A percentile compares a stretch with the other conserved stretches of the same genome.
These are phyloP conservation scores for Crotalaria pallida DNA, from an alignment of 306 rosid genomes.

Conservation along the genomic window DNA sequence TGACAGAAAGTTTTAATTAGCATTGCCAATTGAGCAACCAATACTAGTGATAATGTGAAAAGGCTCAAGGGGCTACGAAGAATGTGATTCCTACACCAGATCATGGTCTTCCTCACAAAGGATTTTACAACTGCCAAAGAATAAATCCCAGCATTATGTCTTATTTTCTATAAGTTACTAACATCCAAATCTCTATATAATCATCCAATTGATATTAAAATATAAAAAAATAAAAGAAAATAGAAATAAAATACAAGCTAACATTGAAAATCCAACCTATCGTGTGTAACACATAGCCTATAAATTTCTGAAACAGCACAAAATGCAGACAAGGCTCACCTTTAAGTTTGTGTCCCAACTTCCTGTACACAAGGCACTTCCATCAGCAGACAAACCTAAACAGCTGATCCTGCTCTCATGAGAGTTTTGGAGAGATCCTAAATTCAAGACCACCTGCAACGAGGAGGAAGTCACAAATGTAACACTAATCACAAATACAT, in stretches of 20 bases:
- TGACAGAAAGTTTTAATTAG: not conserved
- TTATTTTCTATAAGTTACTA: not conserved
- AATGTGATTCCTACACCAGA: not conserved
- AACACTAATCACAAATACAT: conserved; percentile 2
- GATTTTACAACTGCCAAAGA: not conserved
- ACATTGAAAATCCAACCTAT: not conserved
- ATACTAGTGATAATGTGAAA: not conserved
- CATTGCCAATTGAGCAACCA: not conserved
- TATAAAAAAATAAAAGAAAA: not conserved
- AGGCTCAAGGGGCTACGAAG: not conserved
- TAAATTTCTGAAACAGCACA: not conserved
- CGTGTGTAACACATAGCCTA: not conserved
- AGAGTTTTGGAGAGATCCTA: conserved; percentile 86
- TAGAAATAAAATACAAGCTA: not conserved
- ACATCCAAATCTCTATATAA: not conserved
- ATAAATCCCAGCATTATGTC: not conserved
- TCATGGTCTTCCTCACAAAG: not conserved
- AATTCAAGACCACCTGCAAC: conserved; percentile 76
- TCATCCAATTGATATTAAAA: not conserved
- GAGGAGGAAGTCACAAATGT: conserved; percentile 14
- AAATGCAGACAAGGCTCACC: conserved; percentile 42
- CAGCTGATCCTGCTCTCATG: conserved; percentile 76
- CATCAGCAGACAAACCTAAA: conserved; percentile 97
- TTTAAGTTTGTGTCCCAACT: conserved; percentile 94
- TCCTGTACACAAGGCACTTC: conserved; percentile 99